These are phyloP conservation scores for Vitis hybrid DNA, from an alignment of 177 flowering plant genomes.

Conservation along the genomic window DNA sequence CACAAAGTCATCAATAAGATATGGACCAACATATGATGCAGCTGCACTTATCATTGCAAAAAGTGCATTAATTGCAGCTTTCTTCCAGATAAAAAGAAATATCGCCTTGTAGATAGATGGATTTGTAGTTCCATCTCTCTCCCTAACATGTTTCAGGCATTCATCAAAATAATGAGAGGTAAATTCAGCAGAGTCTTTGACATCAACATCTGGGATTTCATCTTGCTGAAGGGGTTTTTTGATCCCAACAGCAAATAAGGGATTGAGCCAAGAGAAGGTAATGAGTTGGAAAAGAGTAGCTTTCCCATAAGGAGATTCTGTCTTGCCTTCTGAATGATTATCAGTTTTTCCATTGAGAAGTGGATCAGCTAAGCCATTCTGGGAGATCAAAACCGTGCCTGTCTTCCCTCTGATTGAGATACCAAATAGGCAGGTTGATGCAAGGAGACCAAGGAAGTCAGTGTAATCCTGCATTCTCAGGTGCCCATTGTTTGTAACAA, in stretches of 20 bases:
- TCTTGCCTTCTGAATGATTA: slow-evolving; percentile 23
- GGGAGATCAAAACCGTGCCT: slow-evolving; percentile 29
- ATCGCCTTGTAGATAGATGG: slow-evolving; percentile 82
- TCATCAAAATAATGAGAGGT: slow-evolving; percentile 52
- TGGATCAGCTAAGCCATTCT: slow-evolving; percentile 54
- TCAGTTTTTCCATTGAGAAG: slow-evolving; percentile 50
- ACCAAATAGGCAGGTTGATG: slow-evolving; percentile 45
- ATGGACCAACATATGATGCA: slow-evolving; percentile 94
- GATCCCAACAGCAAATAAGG: slow-evolving; percentile 69
- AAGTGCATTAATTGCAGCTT: slow-evolving; percentile 80
- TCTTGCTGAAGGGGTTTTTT: slow-evolving; percentile 82
- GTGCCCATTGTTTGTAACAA: slow-evolving; percentile 23
- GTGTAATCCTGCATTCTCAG: slow-evolving; percentile 41
- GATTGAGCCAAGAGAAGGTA: slow-evolving; percentile 96
- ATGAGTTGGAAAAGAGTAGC: slow-evolving; percentile 71
- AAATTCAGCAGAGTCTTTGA: slow-evolving; percentile 73
- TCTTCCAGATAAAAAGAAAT: slow-evolving; percentile 54
- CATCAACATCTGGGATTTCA: slow-evolving; percentile 75
- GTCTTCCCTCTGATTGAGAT: slow-evolving; percentile 65
- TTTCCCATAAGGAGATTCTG: slow-evolving; percentile 62
- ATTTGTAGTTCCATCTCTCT: slow-evolving; percentile 38
- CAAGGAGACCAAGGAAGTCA: slow-evolving; percentile 40
- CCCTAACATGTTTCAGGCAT: slow-evolving; percentile 41
- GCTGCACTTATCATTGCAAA: slow-evolving; percentile 75
- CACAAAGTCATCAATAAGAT: slow-evolving; percentile 79